These are phyloP conservation scores for Vitis labrusca DNA, from an alignment of 164 flowering plant species.

Conservation along the genomic window DNA sequence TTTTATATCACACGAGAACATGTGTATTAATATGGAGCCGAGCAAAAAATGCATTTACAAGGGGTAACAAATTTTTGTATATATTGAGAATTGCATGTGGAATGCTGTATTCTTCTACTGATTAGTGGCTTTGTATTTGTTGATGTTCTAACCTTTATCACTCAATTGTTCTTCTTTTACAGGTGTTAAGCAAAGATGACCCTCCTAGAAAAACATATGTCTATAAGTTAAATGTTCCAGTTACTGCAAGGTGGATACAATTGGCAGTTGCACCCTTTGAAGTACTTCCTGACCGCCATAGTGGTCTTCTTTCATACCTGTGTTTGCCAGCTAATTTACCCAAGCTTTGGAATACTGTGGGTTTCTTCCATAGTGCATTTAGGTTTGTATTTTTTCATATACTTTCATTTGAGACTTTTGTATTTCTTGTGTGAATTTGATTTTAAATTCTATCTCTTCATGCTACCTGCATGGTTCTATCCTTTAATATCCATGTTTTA, in stretches of 20 bases:
- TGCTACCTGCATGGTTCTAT: not conserved
- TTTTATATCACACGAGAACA: too few species aligned
- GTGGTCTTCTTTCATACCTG: conserved; percentile 64
- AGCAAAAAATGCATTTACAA: too few species aligned
- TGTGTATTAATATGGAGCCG: too few species aligned
- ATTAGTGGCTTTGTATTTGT: not conserved
- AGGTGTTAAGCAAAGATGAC: conserved; percentile 88
- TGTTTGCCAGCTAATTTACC: conserved; percentile 58
- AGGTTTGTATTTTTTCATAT: conserved; percentile 45
- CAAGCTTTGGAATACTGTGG: conserved; percentile 73
- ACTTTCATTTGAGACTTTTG: not conserved
- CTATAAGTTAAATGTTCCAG: conserved; percentile 73
- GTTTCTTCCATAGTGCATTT: conserved; percentile 78
- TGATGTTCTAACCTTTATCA: not conserved
- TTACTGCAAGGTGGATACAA: conserved; percentile 79
- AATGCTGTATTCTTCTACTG: not conserved
- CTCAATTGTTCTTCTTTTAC: conserved; percentile 11
- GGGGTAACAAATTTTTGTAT: too few species aligned
- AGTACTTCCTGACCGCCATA: conserved; percentile 69
- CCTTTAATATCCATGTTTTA: not conserved
- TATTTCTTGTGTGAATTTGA: not conserved
- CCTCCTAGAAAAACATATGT: conserved; percentile 90
- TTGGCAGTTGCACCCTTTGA: conserved; percentile 89
- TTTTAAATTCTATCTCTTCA: not conserved
- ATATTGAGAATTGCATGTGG: conserved; percentile 6